These are phyloP conservation scores for Peniophora sp. DNA, from an alignment of 1,284 basidiomycete species.

Conservation along the genomic window DNA sequence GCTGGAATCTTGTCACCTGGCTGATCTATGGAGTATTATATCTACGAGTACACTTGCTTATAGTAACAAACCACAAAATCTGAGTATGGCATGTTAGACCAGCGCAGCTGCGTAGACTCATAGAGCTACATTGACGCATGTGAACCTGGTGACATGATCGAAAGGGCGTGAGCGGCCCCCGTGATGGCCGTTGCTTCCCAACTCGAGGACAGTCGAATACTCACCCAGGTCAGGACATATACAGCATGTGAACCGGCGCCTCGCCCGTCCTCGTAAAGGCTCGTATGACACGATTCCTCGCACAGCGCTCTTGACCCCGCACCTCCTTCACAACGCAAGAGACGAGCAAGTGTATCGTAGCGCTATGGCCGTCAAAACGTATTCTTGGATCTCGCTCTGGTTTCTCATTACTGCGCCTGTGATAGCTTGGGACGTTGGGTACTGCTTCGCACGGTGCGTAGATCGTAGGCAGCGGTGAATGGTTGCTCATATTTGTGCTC, in stretches of 20 bases:
- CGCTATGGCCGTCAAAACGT: constrained; percentile 40
- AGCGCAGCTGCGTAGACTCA: no score
- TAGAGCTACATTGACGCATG: no score
- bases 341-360: no score
- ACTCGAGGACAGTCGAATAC: not conserved
- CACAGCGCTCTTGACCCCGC: not conserved
- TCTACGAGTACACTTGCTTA: no score
- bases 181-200: no score
- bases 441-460: constrained; percentile 32
- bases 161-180: no score
- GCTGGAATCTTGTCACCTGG: no score
- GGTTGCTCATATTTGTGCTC: not conserved
- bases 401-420: constrained; percentile 41
- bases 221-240: not conserved
- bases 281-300: not conserved
- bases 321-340: no score
- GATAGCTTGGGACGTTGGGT: constrained; percentile 44
- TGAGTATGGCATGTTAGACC: no score
- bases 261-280: not conserved
- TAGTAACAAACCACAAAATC: no score
- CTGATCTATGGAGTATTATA: no score
- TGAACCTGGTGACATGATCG: no score
- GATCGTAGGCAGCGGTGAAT: not conserved
- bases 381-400: constrained; percentile 64
- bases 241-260: not conserved